Conservation (phyloP, 1,284 basidiomycete species). For the Ceratobasidium sp. region DNA sequence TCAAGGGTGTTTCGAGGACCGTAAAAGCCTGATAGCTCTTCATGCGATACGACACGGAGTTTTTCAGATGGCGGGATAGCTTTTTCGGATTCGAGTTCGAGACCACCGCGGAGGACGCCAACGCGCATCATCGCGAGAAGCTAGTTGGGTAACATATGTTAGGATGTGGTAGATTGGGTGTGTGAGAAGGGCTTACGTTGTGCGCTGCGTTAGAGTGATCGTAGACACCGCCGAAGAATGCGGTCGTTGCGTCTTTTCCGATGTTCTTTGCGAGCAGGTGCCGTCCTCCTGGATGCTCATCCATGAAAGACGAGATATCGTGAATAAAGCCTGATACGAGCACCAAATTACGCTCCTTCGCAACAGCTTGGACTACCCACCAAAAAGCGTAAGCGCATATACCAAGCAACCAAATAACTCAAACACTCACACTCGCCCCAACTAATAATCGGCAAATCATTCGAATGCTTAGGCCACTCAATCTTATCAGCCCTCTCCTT, state of each 20-base stretch:
- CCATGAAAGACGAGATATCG: constrained; percentile 86
- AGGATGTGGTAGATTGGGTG: no score
- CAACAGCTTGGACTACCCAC: constrained; percentile 76
- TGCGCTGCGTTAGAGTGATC: constrained; percentile 94
- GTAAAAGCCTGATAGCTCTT: not conserved
- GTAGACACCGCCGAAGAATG: constrained; percentile 95
- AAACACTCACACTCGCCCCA: constrained; percentile 84
- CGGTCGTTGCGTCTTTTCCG: constrained; percentile 89
- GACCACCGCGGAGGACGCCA: constrained; percentile 49
- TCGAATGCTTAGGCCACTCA: constrained; percentile 82
- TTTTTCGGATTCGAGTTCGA: constrained; percentile 48
- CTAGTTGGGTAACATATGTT: no score
- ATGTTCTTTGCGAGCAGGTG: constrained; percentile 71
- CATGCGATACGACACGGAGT: constrained; percentile 2
- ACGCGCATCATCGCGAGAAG: constrained; percentile 50
- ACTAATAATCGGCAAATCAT: constrained; percentile 82
- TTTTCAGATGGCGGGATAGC: constrained; percentile 47
- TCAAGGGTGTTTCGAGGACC: no score
- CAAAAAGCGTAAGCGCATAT: constrained; percentile 11
- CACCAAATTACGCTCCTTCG: constrained; percentile 80
- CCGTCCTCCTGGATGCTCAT: constrained; percentile 90
- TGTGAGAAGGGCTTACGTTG: constrained; percentile 66
- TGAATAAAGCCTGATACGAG: constrained; percentile 93
- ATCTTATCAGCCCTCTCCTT: constrained; percentile 78
- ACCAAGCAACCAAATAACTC: not conserved